Conservation (phyloP, 1,284 basidiomycete species). For the Salmacisia buchloeana region DNA sequence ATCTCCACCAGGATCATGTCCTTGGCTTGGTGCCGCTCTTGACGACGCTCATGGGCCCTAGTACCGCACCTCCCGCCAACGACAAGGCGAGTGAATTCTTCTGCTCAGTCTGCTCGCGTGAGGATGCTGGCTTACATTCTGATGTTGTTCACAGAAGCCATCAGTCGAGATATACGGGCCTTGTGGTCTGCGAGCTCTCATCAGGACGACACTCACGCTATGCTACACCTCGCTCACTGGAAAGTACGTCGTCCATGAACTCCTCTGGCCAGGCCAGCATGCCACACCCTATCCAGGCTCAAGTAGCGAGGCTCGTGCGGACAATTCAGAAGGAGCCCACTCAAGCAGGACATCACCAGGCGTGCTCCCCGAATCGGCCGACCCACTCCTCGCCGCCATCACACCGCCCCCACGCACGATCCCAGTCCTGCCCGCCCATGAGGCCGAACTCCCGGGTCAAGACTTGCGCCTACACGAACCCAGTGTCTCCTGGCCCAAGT, state of each 20-base stretch:
- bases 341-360: too few species aligned
- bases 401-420: constrained; percentile 21
- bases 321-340: too few species aligned
- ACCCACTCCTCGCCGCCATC: constrained; percentile 13
- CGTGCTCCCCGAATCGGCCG: background rate
- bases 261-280: constrained; percentile 35
- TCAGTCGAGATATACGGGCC: constrained; percentile 43
- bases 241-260: constrained; percentile 45
- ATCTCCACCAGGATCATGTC: constrained; percentile 43
- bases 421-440: constrained; percentile 35
- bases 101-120: background rate
- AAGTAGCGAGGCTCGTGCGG: background rate
- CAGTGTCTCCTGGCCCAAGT: constrained; percentile 36
- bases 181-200: constrained; percentile 36
- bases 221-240: constrained; percentile 41
- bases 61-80: constrained; percentile 11
- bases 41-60: constrained; percentile 44
- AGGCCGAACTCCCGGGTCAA: constrained; percentile 35
- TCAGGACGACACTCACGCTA: constrained; percentile 39
- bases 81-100: background rate
- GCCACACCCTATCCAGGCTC: constrained; percentile 10
- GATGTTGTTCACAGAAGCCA: constrained; percentile 11
- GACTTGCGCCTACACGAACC: constrained; percentile 31
- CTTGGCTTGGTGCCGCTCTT: constrained; percentile 44
- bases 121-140: too few species aligned